Conservation (phyloP, 345 rosid genomes). For the Bruguiera parviflora region DNA sequence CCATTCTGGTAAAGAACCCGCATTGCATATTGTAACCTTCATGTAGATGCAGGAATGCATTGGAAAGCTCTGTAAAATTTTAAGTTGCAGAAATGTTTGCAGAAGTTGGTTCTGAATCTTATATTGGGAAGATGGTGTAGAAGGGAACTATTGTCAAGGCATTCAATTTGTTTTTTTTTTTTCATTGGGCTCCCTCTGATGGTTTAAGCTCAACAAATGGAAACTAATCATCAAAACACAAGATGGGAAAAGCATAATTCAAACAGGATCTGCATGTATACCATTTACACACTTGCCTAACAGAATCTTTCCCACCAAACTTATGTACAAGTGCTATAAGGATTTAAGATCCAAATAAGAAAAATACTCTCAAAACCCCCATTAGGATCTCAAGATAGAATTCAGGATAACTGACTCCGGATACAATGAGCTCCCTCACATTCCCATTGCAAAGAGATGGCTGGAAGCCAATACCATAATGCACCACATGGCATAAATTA, state of each 20-base stretch:
- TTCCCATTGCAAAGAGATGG: not conserved
- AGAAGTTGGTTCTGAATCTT: too few species aligned
- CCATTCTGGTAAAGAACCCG: too few species aligned
- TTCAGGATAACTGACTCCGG: constrained; percentile 2
- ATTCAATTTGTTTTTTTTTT: too few species aligned
- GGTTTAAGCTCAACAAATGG: not conserved
- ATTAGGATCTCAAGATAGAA: constrained; percentile 12
- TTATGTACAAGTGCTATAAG: constrained; percentile 20
- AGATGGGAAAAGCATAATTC: too few species aligned
- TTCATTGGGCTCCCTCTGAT: not conserved
- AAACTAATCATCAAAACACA: not conserved
- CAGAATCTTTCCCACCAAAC: not conserved
- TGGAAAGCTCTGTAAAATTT: not conserved
- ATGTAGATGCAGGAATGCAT: not conserved
- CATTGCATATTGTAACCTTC: too few species aligned
- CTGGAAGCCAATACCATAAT: constrained; percentile 8
- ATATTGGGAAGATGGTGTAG: too few species aligned
- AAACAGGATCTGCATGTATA: not conserved
- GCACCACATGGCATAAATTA: constrained; percentile 3
- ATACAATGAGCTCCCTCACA: constrained; percentile 8
- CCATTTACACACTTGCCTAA: not conserved
- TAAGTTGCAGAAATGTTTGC: not conserved
- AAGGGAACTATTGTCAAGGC: too few species aligned
- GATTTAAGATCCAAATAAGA: not conserved
- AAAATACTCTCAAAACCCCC: constrained; percentile 19